Evolutionary conservation across 352 stramenopile species (phyloP).

Genomic region (Phytopythium aichiense): DNA sequence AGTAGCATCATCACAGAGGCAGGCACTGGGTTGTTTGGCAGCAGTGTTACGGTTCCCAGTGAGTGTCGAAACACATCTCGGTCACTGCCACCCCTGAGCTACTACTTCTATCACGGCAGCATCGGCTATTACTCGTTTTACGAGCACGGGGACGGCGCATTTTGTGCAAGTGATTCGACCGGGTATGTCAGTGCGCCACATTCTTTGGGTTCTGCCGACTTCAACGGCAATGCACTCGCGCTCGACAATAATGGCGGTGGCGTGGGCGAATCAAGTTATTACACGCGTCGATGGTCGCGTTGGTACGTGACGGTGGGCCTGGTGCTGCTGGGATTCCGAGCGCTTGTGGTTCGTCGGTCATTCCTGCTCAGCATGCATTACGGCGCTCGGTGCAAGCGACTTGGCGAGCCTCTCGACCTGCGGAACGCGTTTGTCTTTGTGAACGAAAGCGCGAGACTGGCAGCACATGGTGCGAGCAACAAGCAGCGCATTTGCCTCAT

Average conservation of each 20-base stretch:
- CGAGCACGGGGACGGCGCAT: background rate
- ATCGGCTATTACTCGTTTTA: slow-evolving; percentile 7
- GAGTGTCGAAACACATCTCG: background rate
- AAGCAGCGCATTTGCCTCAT: slow-evolving; percentile 18
- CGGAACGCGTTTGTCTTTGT: slow-evolving; percentile 26
- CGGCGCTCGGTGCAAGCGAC: slow-evolving; percentile 17
- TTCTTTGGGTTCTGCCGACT: slow-evolving; percentile 20
- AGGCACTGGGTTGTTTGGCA: background rate
- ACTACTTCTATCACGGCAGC: slow-evolving; percentile 8
- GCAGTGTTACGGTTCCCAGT: background rate
- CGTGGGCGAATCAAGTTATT: too few species aligned
- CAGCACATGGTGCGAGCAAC: slow-evolving; percentile 22
- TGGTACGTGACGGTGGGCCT: slow-evolving; percentile 22
- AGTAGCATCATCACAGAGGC: too few species aligned
- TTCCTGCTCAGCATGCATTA: slow-evolving; percentile 25
- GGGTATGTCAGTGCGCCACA: slow-evolving; percentile 17
- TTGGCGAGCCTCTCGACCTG: slow-evolving; percentile 15
- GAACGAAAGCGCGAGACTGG: slow-evolving; percentile 25
- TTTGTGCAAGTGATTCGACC: slow-evolving; percentile 14
- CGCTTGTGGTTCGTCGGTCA: slow-evolving; percentile 21
- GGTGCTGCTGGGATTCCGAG: slow-evolving; percentile 19
- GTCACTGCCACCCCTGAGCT: background rate
- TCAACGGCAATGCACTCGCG: slow-evolving; percentile 16
- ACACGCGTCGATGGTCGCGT: slow-evolving; percentile 18
- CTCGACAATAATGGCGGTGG: background rate